Evolutionary conservation across 805 yeast genomes (phyloP).

Genomic region (Maudiozyma bulderi): DNA sequence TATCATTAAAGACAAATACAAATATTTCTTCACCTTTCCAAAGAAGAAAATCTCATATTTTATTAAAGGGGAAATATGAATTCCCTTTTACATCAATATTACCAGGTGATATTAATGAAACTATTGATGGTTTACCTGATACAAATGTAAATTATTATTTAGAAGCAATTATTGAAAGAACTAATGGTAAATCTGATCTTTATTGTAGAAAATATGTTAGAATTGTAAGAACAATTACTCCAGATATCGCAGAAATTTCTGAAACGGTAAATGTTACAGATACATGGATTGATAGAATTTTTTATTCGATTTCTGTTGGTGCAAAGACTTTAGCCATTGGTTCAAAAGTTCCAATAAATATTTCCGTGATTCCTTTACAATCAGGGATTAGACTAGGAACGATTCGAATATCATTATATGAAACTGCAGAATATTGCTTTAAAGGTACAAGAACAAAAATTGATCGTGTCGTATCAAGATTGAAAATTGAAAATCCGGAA

Average conservation of each 20-base stretch:
- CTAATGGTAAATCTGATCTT: constrained; percentile 61
- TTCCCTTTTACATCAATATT: constrained; percentile 79
- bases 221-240: constrained; percentile 75
- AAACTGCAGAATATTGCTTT: constrained; percentile 54
- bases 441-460: constrained; percentile 49
- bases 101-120: constrained; percentile 80
- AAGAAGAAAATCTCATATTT: constrained; percentile 28
- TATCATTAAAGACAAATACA: constrained; percentile 22
- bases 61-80: constrained; percentile 74
- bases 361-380: constrained; percentile 65
- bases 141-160: constrained; percentile 63
- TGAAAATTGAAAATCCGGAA: constrained; percentile 35
- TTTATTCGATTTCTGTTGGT: constrained; percentile 79
- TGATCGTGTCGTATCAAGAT: constrained; percentile 54
- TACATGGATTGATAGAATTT: constrained; percentile 91
- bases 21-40: constrained; percentile 3
- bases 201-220: constrained; percentile 62
- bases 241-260: constrained; percentile 78
- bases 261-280: constrained; percentile 92
- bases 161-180: constrained; percentile 74
- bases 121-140: constrained; percentile 82
- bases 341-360: constrained; percentile 56
- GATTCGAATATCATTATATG: constrained; percentile 59
- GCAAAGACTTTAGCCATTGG: constrained; percentile 88
- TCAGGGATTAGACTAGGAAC: constrained; percentile 75